phyloP scores from a whole-genome alignment of 208 protist species.

The Angomonas deanei region DNA sequence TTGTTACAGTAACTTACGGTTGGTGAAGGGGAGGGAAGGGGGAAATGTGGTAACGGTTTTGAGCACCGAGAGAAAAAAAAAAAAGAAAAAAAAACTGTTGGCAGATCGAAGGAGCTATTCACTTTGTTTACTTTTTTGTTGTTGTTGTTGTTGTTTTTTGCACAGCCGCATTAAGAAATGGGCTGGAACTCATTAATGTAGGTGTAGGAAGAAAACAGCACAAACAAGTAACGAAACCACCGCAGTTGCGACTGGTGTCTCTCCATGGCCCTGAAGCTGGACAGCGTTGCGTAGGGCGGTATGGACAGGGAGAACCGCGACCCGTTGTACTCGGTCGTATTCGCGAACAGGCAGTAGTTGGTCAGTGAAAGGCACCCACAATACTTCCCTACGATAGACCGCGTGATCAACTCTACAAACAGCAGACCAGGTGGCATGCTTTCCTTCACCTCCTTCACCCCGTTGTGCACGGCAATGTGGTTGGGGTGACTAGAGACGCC shows the following conservation, averaged over 20 bases:
- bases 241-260: conserved; percentile 92
- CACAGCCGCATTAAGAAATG: neutral
- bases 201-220: conserved; percentile 94
- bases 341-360: conserved; percentile 13
- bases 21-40: too few relatives aligned
- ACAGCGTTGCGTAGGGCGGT: conserved; percentile 35
- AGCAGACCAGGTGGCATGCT: conserved; percentile 72
- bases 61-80: too few relatives aligned
- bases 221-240: conserved; percentile 96
- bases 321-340: conserved; percentile 11
- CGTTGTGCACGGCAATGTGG: conserved; percentile 90
- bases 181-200: conserved; percentile 85
- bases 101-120: too few relatives aligned
- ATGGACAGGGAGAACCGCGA: conserved; percentile 48
- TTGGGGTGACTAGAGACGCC: conserved; percentile 95
- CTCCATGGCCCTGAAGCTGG: conserved; percentile 77
- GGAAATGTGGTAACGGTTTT: too few relatives aligned
- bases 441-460: conserved; percentile 49
- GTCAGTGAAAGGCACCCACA: conserved; percentile 32
- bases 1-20: neutral
- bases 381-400: conserved; percentile 62
- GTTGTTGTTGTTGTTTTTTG: too few relatives aligned
- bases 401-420: conserved; percentile 58
- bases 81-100: too few relatives aligned
- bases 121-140: too few relatives aligned